Evolutionary conservation across 352 stramenopile species (phyloP), one percentile per base, ranked within the genome.

Genomic region (Phytophthora agathidicida): DNA sequence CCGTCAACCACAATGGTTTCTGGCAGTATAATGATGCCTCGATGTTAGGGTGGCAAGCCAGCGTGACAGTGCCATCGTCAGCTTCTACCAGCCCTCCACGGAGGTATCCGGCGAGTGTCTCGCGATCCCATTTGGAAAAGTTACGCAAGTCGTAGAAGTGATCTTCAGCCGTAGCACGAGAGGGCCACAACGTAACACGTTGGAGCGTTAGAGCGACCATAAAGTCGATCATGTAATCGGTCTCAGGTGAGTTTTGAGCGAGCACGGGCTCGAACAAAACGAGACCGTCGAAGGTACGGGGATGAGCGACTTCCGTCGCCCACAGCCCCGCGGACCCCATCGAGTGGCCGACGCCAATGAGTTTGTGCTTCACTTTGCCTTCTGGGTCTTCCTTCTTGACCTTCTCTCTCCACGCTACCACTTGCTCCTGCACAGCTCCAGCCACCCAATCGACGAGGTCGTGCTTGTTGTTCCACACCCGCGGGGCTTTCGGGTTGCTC

Each of bases 221-320:
- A 33, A 83, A 75, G 49, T 76, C 57, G 26, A 67, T 45, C 38
- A 68, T 51, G 23, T 64, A 64, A 48, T 74, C 64, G 2, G 56
- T 63, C 37, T 75, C 53, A 0, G 66, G 67, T 2, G 65, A 64
- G 6, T 69, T 69, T 20, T 69, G 59, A 6, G 43, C 53, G 10
- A 72, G 60, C 24, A 85, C 65, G 2, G 75, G 72, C 31, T 86
- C 75, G 43, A 86, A 86, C 24, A 77, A 58, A 19, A 86, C 77
- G 47, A 81, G 60, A 6, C 62, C 65, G 30, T 73, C 68, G 27
- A 86, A 80, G 3, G 70, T 86, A n/a, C 76, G 73, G 9, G 76
- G 76, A 33, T 69, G 42, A 5, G 32, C 49, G 11, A 66, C 60
- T 47, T 86, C 76, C 1, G 65, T 60, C 13, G 65, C 60, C 66